Evolutionary conservation across 352 stramenopile genomes (phyloP).

Genomic region (Globisporangium lucens): DNA sequence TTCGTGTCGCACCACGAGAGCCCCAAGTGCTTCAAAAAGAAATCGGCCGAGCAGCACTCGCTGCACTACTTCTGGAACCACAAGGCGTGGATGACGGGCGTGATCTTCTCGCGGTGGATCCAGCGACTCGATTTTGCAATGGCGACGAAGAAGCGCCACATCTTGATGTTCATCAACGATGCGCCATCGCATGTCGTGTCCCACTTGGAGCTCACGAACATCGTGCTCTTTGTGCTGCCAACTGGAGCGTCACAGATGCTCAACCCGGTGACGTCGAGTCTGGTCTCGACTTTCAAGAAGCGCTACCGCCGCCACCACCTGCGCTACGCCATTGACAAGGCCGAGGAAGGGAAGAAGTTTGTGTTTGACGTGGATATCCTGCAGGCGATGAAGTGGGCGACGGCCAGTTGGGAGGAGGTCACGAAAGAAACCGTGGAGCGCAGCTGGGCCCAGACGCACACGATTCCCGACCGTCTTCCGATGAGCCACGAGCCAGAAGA

Average conservation of each 20-base stretch:
- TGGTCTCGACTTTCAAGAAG: slow-evolving; percentile 71
- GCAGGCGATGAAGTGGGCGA: slow-evolving; percentile 79
- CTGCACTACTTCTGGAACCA: slow-evolving; percentile 84
- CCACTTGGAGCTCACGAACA: slow-evolving; percentile 73
- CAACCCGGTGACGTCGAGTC: slow-evolving; percentile 61
- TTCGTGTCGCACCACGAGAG: slow-evolving; percentile 81
- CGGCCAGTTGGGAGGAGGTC: slow-evolving; percentile 68
- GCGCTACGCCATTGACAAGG: slow-evolving; percentile 58
- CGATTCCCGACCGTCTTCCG: slow-evolving; percentile 46
- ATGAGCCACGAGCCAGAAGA: slow-evolving; percentile 54
- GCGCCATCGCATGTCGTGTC: slow-evolving; percentile 72
- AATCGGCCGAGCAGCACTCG: slow-evolving; percentile 70
- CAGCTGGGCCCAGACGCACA: slow-evolving; percentile 57
- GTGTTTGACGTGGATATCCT: slow-evolving; percentile 68
- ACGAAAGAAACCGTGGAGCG: slow-evolving; percentile 64
- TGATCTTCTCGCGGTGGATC: slow-evolving; percentile 83
- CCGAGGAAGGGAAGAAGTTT: slow-evolving; percentile 37
- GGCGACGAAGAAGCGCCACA: slow-evolving; percentile 68
- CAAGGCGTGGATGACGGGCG: slow-evolving; percentile 81
- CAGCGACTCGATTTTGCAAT: slow-evolving; percentile 80
- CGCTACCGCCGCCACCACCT: slow-evolving; percentile 71
- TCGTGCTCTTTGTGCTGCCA: slow-evolving; percentile 63
- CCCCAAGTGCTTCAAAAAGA: slow-evolving; percentile 75
- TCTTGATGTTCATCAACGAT: slow-evolving; percentile 78
- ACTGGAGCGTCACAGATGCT: slow-evolving; percentile 49